Percentiles rank a stretch among this genome's conserved stretches.
Evolutionary conservation across 2,329 filamentous ascomycete species (phyloP).

Genomic region (Teratosphaeriaceae sp.): DNA sequence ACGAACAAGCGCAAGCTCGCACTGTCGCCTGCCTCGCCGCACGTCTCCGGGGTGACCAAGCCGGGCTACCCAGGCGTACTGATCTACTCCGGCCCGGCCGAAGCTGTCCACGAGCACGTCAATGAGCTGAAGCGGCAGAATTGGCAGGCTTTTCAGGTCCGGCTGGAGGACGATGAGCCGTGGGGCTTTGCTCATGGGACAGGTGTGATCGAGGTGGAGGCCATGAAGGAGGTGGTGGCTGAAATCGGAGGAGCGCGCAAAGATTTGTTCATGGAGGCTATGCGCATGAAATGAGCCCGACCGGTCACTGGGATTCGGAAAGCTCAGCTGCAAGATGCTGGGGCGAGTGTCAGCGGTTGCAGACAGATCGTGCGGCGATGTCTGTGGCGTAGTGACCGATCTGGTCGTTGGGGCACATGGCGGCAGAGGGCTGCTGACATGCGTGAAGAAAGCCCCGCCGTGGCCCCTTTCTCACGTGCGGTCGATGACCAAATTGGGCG

Average conservation of each 20-base stretch:
- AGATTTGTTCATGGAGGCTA: constrained; percentile 25
- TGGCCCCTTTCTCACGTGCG: too few species aligned
- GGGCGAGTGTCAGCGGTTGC: too few species aligned
- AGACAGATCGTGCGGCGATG: too few species aligned
- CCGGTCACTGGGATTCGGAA: too few species aligned
- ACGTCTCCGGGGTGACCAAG: constrained; percentile 38
- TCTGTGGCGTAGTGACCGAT: too few species aligned
- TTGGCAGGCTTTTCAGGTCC: constrained; percentile 42
- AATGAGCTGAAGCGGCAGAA: constrained; percentile 36
- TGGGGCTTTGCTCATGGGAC: constrained; percentile 36
- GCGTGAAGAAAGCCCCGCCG: too few species aligned
- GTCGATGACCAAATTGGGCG: too few species aligned
- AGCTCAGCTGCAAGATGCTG: too few species aligned
- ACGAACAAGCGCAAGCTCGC: constrained; percentile 41
- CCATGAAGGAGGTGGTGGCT: constrained; percentile 38
- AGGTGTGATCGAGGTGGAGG: constrained; percentile 38
- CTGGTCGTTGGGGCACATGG: too few species aligned
- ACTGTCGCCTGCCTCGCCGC: constrained; percentile 26
- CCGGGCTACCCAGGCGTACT: constrained; percentile 42
- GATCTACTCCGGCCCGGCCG: constrained; percentile 35
- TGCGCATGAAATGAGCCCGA: constrained; percentile 26
- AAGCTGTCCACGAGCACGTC: constrained; percentile 36
- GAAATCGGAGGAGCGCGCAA: constrained; percentile 24
- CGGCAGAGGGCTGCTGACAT: too few species aligned
- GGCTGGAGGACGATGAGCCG: constrained; percentile 32